Conservation (phyloP, 2,329 filamentous ascomycete genomes). For the Ophiostoma sp. region DNA sequence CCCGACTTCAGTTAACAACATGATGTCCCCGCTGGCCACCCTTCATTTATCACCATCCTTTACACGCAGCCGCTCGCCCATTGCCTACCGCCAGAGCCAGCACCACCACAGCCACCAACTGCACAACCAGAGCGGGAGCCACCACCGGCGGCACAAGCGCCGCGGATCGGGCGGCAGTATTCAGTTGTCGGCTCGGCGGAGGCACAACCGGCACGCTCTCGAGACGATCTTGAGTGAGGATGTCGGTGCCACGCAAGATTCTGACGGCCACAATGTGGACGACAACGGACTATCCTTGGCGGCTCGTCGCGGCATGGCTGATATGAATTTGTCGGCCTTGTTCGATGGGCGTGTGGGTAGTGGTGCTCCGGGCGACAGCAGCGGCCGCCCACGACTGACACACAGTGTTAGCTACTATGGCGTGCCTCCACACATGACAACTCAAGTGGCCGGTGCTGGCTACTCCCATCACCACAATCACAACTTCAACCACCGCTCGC, state of each 20-base stretch:
- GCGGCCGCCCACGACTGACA: not conserved
- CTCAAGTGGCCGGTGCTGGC: not conserved
- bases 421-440: not conserved
- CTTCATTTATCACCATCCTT: not conserved
- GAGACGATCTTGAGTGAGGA: slow-evolving; percentile 43
- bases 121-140: slow-evolving; percentile 24
- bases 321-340: slow-evolving; percentile 17
- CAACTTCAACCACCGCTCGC: not conserved
- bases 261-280: slow-evolving; percentile 32
- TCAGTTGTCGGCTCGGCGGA: slow-evolving; percentile 40
- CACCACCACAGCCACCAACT: not conserved
- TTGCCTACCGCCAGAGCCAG: slow-evolving; percentile 21
- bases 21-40: not conserved
- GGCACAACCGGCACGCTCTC: slow-evolving; percentile 35
- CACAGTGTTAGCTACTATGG: not conserved
- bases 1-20: slow-evolving; percentile 21
- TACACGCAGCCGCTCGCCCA: slow-evolving; percentile 8
- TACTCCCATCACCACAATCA: not conserved
- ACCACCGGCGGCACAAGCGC: slow-evolving; percentile 31
- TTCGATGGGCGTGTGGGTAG: not conserved
- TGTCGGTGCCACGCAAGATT: slow-evolving; percentile 34
- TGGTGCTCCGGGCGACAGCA: not conserved
- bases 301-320: slow-evolving; percentile 24
- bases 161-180: slow-evolving; percentile 55
- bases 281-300: slow-evolving; percentile 21